Conservation (phyloP, 2,329 filamentous ascomycete genomes). For the Sarocladium strictum region DNA sequence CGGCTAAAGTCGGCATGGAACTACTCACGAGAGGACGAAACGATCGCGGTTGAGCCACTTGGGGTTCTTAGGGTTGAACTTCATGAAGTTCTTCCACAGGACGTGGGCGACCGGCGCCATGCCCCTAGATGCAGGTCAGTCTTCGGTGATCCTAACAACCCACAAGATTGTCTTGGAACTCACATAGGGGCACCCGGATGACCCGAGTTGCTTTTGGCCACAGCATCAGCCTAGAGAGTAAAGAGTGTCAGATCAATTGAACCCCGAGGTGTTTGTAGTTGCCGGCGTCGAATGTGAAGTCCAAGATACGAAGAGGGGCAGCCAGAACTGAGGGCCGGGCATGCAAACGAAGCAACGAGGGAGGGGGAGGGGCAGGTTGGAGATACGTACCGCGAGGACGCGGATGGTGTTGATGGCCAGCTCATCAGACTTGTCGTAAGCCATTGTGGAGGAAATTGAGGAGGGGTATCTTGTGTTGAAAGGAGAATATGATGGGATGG, state of each 20-base stretch:
- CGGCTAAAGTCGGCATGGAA: background rate
- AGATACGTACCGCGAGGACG: constrained; percentile 76
- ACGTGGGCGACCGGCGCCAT: constrained; percentile 96
- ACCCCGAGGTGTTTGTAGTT: background rate
- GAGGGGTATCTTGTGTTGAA: constrained; percentile 16
- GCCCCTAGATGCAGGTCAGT: constrained; percentile 45
- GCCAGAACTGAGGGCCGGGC: constrained; percentile 17
- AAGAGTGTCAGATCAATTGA: background rate
- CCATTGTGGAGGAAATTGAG: constrained; percentile 58
- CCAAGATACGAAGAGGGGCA: constrained; percentile 1
- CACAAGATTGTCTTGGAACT: constrained; percentile 25
- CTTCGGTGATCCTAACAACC: constrained; percentile 5
- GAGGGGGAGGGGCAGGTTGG: constrained; percentile 14
- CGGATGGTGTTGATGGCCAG: constrained; percentile 98
- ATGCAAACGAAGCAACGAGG: constrained; percentile 22
- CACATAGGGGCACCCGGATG: constrained; percentile 98
- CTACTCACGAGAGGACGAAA: constrained; percentile 94
- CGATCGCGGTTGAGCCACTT: constrained; percentile 95
- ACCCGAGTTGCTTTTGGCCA: constrained; percentile 89
- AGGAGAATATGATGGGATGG: constrained; percentile 15
- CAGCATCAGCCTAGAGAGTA: constrained; percentile 81
- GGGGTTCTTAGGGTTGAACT: constrained; percentile 99
- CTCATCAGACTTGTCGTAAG: constrained; percentile 80
- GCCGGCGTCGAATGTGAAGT: constrained; percentile 14
- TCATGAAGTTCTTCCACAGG: constrained; percentile 98